Evolutionary conservation across 352 stramenopile species (phyloP).

Genomic region (Pelagophyceae sp.): DNA sequence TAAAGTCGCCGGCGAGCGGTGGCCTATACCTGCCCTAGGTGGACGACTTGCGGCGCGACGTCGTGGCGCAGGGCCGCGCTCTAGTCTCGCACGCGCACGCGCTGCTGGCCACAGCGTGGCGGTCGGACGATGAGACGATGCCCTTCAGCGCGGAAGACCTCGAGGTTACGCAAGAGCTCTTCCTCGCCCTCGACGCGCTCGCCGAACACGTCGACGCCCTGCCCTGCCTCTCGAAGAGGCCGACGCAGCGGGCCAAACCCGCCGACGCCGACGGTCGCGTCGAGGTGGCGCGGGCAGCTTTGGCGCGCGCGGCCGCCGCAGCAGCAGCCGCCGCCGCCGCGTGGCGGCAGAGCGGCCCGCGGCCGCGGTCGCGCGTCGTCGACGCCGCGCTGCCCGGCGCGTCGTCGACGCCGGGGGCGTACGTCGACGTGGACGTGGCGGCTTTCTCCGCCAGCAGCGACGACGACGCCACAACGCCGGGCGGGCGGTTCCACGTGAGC

Average conservation of each 20-base stretch:
- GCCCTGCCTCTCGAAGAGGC: too few species aligned
- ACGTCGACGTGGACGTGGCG: neutral
- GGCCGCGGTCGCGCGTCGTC: neutral
- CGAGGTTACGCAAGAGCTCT: neutral
- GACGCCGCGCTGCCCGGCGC: neutral
- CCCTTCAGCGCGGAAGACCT: neutral
- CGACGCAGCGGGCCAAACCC: too few species aligned
- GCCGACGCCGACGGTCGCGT: neutral
- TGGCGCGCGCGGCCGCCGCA: too few species aligned
- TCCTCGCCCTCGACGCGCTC: neutral
- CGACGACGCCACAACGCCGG: too few species aligned
- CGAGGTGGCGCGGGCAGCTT: neutral
- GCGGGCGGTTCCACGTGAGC: too few species aligned
- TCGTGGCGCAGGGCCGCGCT: neutral
- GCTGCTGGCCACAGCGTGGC: neutral
- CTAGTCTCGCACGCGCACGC: neutral
- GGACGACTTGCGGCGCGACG: too few species aligned
- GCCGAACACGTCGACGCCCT: too few species aligned
- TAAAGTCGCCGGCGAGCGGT: too few species aligned
- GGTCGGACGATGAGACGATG: neutral
- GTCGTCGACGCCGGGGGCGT: neutral
- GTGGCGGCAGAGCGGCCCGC: neutral
- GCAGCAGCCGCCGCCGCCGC: too few species aligned
- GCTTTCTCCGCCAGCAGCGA: too few species aligned
- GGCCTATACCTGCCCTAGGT: too few species aligned